phyloP scores from a whole-genome alignment of 371 early-diverging fungal species.

The Rhizopus arrhizus region DNA sequence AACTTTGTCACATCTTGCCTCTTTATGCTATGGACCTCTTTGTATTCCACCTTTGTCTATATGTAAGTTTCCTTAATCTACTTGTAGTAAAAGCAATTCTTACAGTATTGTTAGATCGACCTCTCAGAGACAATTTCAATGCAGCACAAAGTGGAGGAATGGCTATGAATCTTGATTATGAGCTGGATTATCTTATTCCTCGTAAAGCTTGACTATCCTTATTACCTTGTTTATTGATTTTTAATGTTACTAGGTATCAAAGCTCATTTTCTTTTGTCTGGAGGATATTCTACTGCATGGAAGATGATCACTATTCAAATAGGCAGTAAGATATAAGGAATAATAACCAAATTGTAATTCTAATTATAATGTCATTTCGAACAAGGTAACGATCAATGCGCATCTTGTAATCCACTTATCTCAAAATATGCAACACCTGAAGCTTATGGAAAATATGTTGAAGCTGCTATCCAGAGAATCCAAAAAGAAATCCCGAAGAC shows the following conservation, averaged over 20 bases:
- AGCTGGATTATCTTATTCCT: constrained; percentile 40
- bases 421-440: constrained; percentile 8
- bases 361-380: background rate
- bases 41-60: constrained; percentile 11
- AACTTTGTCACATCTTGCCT: constrained; percentile 26
- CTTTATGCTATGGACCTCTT: constrained; percentile 9
- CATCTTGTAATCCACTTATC: constrained; percentile 14
- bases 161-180: constrained; percentile 29
- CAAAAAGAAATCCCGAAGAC: constrained; percentile 26
- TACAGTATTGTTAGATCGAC: constrained; percentile 19
- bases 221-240: too few relatives aligned
- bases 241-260: constrained; percentile 15
- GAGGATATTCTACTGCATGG: constrained; percentile 28
- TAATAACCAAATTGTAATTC: background rate
- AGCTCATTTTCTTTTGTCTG: constrained; percentile 6
- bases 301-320: constrained; percentile 37
- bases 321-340: constrained; percentile 20
- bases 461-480: constrained; percentile 28
- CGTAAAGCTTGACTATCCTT: constrained; percentile 9
- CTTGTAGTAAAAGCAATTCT: background rate
- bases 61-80: constrained; percentile 13
- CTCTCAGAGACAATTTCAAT: constrained; percentile 34
- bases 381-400: constrained; percentile 33
- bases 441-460: constrained; percentile 30
- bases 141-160: constrained; percentile 41